A percentile compares a stretch with the other conserved stretches of the same genome.
phyloP scores from a whole-genome alignment of 2,329 filamentous ascomycete genomes.

The Thelonectria discophora region DNA sequence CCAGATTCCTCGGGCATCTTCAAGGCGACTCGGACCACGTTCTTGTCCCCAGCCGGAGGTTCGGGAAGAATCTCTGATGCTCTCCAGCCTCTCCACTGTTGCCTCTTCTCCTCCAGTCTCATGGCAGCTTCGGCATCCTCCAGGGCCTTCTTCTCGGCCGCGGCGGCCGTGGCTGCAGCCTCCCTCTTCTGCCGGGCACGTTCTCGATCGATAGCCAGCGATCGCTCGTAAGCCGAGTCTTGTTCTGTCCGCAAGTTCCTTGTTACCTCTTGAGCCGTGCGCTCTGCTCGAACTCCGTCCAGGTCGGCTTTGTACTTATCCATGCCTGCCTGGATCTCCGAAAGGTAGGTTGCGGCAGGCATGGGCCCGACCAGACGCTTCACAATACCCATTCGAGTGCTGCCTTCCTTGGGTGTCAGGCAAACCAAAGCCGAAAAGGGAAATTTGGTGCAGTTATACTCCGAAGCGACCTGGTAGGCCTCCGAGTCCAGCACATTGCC shows the following conservation, averaged over 20 bases:
- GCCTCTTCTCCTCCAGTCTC: conserved; percentile 54
- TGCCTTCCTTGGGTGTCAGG: conserved; percentile 84
- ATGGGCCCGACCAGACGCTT: conserved; percentile 79
- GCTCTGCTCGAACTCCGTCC: conserved; percentile 75
- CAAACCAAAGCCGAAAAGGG: conserved; percentile 89
- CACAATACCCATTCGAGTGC: conserved; percentile 89
- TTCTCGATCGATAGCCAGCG: conserved; percentile 86
- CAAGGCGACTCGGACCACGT: conserved; percentile 75
- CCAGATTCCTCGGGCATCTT: conserved; percentile 68
- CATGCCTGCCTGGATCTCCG: conserved; percentile 78
- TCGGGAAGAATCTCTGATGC: conserved; percentile 73
- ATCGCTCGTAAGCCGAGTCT: conserved; percentile 92
- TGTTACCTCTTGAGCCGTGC: conserved; percentile 82
- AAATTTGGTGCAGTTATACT: conserved; percentile 89
- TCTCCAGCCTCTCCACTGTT: conserved; percentile 85
- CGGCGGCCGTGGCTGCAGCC: conserved; percentile 75
- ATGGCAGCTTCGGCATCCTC: conserved; percentile 69
- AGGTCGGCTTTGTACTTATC: conserved; percentile 80
- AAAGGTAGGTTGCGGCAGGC: conserved; percentile 74
- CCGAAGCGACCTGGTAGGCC: conserved; percentile 90
- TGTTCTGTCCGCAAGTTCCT: conserved; percentile 86
- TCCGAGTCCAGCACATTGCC: conserved; percentile 94
- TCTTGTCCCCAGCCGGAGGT: conserved; percentile 68
- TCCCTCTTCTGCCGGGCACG: conserved; percentile 80
- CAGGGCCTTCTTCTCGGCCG: conserved; percentile 70